Conservation (phyloP, 2,329 filamentous ascomycete genomes). For the Escovopsis weberi region DNA sequence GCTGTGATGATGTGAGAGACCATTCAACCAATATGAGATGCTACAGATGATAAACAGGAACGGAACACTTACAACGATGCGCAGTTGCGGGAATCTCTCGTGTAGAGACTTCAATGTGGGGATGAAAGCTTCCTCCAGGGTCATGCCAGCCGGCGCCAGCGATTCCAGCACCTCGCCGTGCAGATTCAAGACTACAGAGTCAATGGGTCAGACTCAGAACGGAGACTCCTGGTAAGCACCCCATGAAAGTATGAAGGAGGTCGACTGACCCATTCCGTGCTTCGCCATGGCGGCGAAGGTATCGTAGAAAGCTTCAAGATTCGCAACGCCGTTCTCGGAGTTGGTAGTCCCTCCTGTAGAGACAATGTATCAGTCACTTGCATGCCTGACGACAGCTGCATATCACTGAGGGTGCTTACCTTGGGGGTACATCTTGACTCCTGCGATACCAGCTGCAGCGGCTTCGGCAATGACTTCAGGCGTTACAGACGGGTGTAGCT, state of each 20-base stretch:
- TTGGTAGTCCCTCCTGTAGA: constrained; percentile 45
- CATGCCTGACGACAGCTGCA: not conserved
- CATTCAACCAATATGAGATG: too few species aligned
- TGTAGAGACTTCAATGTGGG: constrained; percentile 66
- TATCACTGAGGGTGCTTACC: constrained; percentile 10
- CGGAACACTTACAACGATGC: constrained; percentile 31
- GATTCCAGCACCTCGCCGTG: constrained; percentile 64
- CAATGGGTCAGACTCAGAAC: too few species aligned
- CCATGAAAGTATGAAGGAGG: too few species aligned
- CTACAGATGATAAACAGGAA: not conserved
- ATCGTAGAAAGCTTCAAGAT: constrained; percentile 55
- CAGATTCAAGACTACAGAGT: constrained; percentile 56
- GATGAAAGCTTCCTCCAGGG: constrained; percentile 49
- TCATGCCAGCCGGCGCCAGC: constrained; percentile 30
- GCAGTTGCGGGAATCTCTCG: constrained; percentile 56
- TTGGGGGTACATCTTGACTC: constrained; percentile 57
- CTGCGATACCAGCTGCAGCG: constrained; percentile 53
- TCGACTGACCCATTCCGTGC: constrained; percentile 39
- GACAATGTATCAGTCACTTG: not conserved
- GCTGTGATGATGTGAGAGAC: constrained; percentile 7
- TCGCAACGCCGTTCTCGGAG: constrained; percentile 53
- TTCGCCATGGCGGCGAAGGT: constrained; percentile 85
- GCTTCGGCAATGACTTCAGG: constrained; percentile 59
- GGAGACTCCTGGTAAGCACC: too few species aligned
- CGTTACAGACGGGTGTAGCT: constrained; percentile 46